A percentile compares a stretch with the other conserved stretches of the same genome.
These are phyloP conservation scores for Stephanodiscus minutulus DNA, from an alignment of 108 stramenopile genomes.

Conservation along the genomic window DNA sequence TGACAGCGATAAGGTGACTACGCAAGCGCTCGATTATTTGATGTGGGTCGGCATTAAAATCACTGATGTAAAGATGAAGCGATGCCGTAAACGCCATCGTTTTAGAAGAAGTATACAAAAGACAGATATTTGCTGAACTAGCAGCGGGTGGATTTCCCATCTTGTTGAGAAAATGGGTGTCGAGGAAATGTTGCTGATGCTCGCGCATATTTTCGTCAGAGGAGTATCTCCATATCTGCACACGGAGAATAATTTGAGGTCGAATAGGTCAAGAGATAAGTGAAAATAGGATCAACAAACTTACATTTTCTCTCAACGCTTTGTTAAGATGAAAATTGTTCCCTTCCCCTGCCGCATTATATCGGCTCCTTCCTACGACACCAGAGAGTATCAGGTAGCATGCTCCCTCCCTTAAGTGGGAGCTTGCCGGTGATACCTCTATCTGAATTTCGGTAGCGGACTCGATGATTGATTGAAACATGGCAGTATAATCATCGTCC, in stretches of 20 bases:
- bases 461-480: slow-evolving; percentile 11
- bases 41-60: background rate
- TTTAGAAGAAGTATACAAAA: slow-evolving; percentile 34
- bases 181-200: slow-evolving; percentile 20
- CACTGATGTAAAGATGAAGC: slow-evolving; percentile 31
- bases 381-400: slow-evolving; percentile 22
- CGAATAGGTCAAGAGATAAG: background rate
- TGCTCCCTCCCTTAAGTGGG: slow-evolving; percentile 22
- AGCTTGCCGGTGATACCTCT: background rate
- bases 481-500: slow-evolving; percentile 8
- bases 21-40: slow-evolving; percentile 19
- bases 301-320: slow-evolving; percentile 20
- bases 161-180: slow-evolving; percentile 18
- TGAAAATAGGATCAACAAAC: background rate
- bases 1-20: slow-evolving; percentile 18
- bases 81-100: slow-evolving; percentile 19
- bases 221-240: slow-evolving; percentile 27
- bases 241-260: background rate
- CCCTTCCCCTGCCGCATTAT: background rate
- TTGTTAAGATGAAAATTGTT: slow-evolving; percentile 21
- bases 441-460: background rate
- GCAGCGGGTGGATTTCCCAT: slow-evolving; percentile 20
- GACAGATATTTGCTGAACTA: slow-evolving; percentile 23
- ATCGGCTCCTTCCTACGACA: slow-evolving; percentile 15
- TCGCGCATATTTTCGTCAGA: slow-evolving; percentile 25